A percentile compares a stretch with the other conserved stretches of the same genome.
These are phyloP conservation scores for Vittaforma corneae DNA, from an alignment of 371 early-diverging fungal genomes.

Conservation along the genomic window DNA sequence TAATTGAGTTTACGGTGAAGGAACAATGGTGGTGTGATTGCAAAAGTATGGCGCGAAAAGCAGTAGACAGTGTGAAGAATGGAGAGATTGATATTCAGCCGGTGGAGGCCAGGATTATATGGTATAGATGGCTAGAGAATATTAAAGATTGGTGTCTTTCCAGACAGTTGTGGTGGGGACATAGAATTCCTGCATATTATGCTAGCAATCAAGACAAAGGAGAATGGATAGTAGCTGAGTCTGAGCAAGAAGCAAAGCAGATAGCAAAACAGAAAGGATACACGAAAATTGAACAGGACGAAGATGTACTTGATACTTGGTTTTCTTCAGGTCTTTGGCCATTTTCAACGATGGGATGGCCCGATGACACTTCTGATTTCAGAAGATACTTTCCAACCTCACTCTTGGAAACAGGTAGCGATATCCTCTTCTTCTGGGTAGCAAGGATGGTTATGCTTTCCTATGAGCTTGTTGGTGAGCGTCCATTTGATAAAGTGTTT, in stretches of 20 bases:
- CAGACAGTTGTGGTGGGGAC: constrained; percentile 99
- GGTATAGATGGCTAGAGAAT: constrained; percentile 88
- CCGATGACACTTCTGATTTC: constrained; percentile 66
- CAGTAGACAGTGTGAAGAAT: constrained; percentile 65
- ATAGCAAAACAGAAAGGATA: constrained; percentile 37
- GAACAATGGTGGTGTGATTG: constrained; percentile 98
- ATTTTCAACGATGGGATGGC: constrained; percentile 87
- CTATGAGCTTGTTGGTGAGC: constrained; percentile 76
- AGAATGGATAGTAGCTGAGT: constrained; percentile 77
- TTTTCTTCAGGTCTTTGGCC: constrained; percentile 98
- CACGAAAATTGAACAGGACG: constrained; percentile 66
- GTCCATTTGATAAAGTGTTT: constrained; percentile 74
- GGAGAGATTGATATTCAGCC: constrained; percentile 79
- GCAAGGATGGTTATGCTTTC: constrained; percentile 98
- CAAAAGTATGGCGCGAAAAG: constrained; percentile 69
- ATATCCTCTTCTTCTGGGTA: constrained; percentile 99
- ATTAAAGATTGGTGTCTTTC: constrained; percentile 90
- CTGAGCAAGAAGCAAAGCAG: constrained; percentile 66
- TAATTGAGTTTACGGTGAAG: constrained; percentile 91
- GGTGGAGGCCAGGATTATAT: constrained; percentile 73
- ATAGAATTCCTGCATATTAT: constrained; percentile 84
- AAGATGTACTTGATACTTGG: constrained; percentile 98
- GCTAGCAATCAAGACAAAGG: constrained; percentile 48
- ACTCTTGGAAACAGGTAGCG: constrained; percentile 91
- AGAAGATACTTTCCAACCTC: constrained; percentile 77